Percentiles rank a stretch among this genome's conserved stretches.
phyloP scores from a whole-genome alignment of 495 filamentous ascomycete species.

The Entonaema liquescens region DNA sequence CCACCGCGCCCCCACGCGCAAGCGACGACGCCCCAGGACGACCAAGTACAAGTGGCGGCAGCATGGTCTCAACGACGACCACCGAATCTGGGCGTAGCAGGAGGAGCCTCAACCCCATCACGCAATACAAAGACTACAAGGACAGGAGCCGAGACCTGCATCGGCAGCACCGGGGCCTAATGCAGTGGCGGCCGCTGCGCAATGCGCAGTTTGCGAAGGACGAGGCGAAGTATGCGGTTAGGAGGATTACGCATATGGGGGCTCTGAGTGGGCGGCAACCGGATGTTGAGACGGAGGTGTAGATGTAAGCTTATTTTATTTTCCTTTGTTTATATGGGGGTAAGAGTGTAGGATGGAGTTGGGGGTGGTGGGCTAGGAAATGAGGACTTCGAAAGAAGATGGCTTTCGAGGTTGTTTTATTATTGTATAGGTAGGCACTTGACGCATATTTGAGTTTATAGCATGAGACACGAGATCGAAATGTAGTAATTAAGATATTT shows the following conservation, averaged over 20 bases:
- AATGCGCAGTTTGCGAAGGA: slow-evolving; percentile 76
- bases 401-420: not conserved
- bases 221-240: slow-evolving; percentile 68
- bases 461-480: slow-evolving; percentile 37
- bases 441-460: slow-evolving; percentile 4
- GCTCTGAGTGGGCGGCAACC: slow-evolving; percentile 68
- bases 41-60: slow-evolving; percentile 12
- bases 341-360: not conserved
- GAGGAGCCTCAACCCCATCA: slow-evolving; percentile 55
- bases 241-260: slow-evolving; percentile 65
- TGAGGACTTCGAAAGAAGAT: not conserved
- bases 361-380: not conserved
- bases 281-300: slow-evolving; percentile 74
- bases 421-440: slow-evolving; percentile 23
- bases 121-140: slow-evolving; percentile 63
- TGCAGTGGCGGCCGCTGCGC: slow-evolving; percentile 80
- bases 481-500: not conserved
- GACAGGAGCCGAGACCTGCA: slow-evolving; percentile 63
- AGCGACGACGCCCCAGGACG: slow-evolving; percentile 37
- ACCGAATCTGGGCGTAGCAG: slow-evolving; percentile 31
- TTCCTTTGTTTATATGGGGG: not conserved
- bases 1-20: slow-evolving; percentile 9
- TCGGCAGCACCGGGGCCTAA: slow-evolving; percentile 73
- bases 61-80: slow-evolving; percentile 9
- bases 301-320: slow-evolving; percentile 1